Percentiles rank a stretch among this genome's conserved stretches.
phyloP scores from a whole-genome alignment of 495 filamentous ascomycete genomes.

The Aspergillus diversus region DNA sequence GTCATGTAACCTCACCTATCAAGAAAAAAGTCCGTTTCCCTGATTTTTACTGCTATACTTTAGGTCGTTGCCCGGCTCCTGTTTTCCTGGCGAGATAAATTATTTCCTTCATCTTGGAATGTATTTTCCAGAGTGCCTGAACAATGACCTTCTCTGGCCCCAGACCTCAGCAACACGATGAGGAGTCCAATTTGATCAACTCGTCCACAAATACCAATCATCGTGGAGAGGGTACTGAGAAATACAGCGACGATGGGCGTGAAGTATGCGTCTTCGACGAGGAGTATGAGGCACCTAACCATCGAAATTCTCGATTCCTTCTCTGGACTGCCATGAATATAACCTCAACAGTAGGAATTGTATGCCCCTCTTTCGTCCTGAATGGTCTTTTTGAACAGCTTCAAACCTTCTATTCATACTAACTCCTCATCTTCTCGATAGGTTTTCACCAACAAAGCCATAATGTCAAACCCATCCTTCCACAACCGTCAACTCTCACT shows the following conservation, averaged over 20 bases:
- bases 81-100: background rate
- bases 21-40: background rate
- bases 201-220: conserved; percentile 1
- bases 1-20: background rate
- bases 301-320: conserved; percentile 11
- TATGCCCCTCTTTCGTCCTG: background rate
- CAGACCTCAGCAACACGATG: conserved; percentile 7
- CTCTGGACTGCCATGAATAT: conserved; percentile 27
- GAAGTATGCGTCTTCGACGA: conserved; percentile 1
- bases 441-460: conserved; percentile 79
- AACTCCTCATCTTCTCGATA: conserved; percentile 26
- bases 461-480: conserved; percentile 69
- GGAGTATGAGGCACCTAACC: background rate
- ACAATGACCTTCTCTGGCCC: conserved; percentile 7
- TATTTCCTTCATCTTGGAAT: background rate
- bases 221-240: conserved; percentile 3
- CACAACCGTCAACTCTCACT: conserved; percentile 70
- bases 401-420: background rate
- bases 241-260: background rate
- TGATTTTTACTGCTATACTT: background rate
- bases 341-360: conserved; percentile 21
- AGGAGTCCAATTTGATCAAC: conserved; percentile 8
- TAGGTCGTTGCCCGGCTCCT: background rate
- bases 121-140: background rate
- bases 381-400: too few relatives aligned